These are phyloP conservation scores for Asterophora parasitica DNA, from an alignment of 768 basidiomycete genomes.

Conservation along the genomic window DNA sequence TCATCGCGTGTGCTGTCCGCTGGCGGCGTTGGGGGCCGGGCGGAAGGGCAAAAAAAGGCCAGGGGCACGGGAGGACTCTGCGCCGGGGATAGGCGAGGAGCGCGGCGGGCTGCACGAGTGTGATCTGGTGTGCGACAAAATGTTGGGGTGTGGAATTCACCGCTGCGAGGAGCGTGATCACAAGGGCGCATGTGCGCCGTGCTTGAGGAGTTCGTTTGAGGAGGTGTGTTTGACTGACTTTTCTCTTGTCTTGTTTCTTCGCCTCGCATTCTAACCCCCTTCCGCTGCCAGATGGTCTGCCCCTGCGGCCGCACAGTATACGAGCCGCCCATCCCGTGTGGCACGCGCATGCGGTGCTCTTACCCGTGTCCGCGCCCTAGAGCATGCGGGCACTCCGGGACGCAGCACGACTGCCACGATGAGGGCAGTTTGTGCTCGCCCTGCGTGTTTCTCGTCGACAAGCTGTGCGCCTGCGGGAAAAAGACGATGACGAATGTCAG, in stretches of 20 bases:
- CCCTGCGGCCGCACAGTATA: constrained; percentile 81
- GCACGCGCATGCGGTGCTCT: constrained; percentile 69
- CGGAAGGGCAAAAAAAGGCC: constrained; percentile 62
- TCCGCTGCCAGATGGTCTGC: constrained; percentile 71
- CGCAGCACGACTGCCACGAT: constrained; percentile 81
- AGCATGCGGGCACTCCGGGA: constrained; percentile 77
- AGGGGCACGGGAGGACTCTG: constrained; percentile 14
- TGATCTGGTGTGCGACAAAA: constrained; percentile 72
- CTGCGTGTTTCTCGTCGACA: constrained; percentile 76
- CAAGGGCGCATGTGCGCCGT: constrained; percentile 73
- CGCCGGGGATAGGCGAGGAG: constrained; percentile 46
- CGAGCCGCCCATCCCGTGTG: constrained; percentile 87
- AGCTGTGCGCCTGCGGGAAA: constrained; percentile 88
- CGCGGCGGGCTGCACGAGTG: constrained; percentile 77
- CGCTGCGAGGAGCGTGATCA: constrained; percentile 80
- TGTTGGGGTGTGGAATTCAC: constrained; percentile 73
- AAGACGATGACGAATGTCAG: constrained; percentile 70
- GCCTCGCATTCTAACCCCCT: constrained; percentile 4
- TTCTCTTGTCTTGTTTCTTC: neutral
- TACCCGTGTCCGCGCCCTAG: constrained; percentile 75
- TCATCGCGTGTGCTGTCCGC: constrained; percentile 80
- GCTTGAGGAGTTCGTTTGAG: constrained; percentile 86
- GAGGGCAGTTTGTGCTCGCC: constrained; percentile 70
- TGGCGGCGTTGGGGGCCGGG: constrained; percentile 53
- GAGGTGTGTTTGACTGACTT: constrained; percentile 49